Evolutionary conservation across 2,329 filamentous ascomycete species (phyloP).

Genomic region (Colletotrichum sp.): DNA sequence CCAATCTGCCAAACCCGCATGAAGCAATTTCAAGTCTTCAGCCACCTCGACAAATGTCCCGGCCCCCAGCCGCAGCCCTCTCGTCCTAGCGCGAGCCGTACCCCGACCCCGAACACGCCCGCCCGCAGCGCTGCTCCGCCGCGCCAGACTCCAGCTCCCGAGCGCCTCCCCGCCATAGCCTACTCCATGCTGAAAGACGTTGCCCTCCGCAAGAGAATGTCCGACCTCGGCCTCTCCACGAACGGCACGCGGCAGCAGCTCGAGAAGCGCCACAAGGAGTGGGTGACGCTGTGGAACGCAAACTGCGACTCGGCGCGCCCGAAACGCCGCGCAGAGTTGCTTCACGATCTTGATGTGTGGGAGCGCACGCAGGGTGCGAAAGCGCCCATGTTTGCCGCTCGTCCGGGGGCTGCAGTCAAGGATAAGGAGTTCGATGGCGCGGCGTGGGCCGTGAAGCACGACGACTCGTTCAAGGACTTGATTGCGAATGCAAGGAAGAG

Average conservation of each 20-base stretch:
- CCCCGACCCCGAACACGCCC: neutral
- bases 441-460: conserved; percentile 77
- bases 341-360: conserved; percentile 84
- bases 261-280: conserved; percentile 85
- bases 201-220: conserved; percentile 79
- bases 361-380: conserved; percentile 79
- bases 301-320: conserved; percentile 87
- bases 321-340: conserved; percentile 71
- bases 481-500: conserved; percentile 76
- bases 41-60: conserved; percentile 76
- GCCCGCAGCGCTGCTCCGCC: conserved; percentile 36
- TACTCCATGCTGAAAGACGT: conserved; percentile 87
- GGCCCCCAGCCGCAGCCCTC: conserved; percentile 35
- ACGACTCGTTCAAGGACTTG: conserved; percentile 76
- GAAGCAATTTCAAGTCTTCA: conserved; percentile 78
- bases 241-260: conserved; percentile 72
- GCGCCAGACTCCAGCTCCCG: conserved; percentile 40
- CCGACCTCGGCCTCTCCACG: conserved; percentile 78
- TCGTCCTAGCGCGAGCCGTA: neutral
- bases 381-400: conserved; percentile 43
- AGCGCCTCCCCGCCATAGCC: conserved; percentile 80
- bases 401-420: conserved; percentile 57
- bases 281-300: conserved; percentile 95
- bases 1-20: conserved; percentile 82
- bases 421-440: conserved; percentile 87